Conservation (phyloP, 495 filamentous ascomycete species). For the Polyplosphaeria fusca region DNA sequence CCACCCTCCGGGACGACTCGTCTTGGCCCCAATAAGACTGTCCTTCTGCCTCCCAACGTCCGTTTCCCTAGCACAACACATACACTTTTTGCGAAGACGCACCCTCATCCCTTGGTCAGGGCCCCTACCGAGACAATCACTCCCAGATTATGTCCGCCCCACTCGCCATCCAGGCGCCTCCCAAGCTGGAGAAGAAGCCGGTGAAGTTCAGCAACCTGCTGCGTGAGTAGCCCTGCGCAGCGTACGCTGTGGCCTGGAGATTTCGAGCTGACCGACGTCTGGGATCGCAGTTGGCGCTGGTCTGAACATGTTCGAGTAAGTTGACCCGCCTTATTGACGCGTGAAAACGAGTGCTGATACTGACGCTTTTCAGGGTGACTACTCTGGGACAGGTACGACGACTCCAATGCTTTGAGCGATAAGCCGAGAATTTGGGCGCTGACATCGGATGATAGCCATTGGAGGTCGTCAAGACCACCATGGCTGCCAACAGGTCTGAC, state of each 20-base stretch:
- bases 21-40: too few species aligned
- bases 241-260: neutral
- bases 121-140: slow-evolving; percentile 28
- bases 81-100: slow-evolving; percentile 62
- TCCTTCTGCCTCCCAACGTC: too few species aligned
- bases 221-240: slow-evolving; percentile 47
- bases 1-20: slow-evolving; percentile 16
- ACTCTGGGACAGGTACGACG: slow-evolving; percentile 70
- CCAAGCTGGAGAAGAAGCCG: slow-evolving; percentile 93
- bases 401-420: slow-evolving; percentile 1
- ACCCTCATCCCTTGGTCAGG: slow-evolving; percentile 50
- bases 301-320: slow-evolving; percentile 94
- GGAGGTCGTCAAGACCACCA: slow-evolving; percentile 98
- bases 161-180: slow-evolving; percentile 53
- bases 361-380: slow-evolving; percentile 61
- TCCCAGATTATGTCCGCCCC: slow-evolving; percentile 41
- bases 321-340: slow-evolving; percentile 25
- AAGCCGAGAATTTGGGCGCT: neutral
- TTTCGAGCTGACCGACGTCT: slow-evolving; percentile 22
- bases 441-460: slow-evolving; percentile 61
- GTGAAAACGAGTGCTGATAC: slow-evolving; percentile 22
- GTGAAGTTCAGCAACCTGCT: slow-evolving; percentile 99
- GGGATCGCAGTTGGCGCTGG: slow-evolving; percentile 71
- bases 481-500: slow-evolving; percentile 93
- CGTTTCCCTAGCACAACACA: too few species aligned